Evolutionary conservation across 495 filamentous ascomycete genomes (phyloP).

Genomic region (Penicillium antarcticum): DNA sequence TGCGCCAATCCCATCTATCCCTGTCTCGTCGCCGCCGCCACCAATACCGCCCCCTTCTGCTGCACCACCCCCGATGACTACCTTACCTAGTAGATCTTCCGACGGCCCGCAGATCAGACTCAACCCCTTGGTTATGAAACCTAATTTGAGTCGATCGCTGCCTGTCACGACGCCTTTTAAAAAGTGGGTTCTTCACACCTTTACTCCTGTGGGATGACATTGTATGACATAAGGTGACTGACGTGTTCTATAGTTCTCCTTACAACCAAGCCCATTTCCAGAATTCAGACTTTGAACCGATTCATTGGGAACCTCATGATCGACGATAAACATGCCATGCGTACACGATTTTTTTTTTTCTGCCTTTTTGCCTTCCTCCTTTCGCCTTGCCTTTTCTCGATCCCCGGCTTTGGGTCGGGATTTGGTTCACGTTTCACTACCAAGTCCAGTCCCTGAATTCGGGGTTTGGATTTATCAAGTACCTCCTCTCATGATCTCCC

Average conservation of each 20-base stretch:
- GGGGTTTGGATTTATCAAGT: too few species aligned
- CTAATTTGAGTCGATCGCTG: constrained; percentile 41
- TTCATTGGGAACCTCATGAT: constrained; percentile 43
- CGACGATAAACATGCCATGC: constrained; percentile 15
- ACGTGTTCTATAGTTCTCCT: constrained; percentile 58
- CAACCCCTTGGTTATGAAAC: constrained; percentile 49
- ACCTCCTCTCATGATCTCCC: not conserved
- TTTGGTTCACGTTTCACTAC: too few species aligned
- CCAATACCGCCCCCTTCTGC: constrained; percentile 22
- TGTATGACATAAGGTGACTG: constrained; percentile 32
- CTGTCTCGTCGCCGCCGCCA: constrained; percentile 32
- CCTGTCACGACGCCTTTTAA: constrained; percentile 45
- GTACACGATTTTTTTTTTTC: not conserved
- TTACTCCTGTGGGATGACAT: constrained; percentile 20
- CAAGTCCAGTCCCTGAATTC: too few species aligned
- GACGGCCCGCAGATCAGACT: constrained; percentile 43
- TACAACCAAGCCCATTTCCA: constrained; percentile 83
- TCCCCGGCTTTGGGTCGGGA: too few species aligned
- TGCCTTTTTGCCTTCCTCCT: not conserved
- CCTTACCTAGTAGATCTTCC: constrained; percentile 34
- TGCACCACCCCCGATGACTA: constrained; percentile 36
- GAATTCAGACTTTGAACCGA: constrained; percentile 79
- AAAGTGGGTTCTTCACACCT: constrained; percentile 26
- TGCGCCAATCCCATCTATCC: constrained; percentile 24
- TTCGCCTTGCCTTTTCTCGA: not conserved